Base-by-base conservation (phyloP, 495 filamentous ascomycete genomes). In the Hyaloscypha hepaticicola region DNA sequence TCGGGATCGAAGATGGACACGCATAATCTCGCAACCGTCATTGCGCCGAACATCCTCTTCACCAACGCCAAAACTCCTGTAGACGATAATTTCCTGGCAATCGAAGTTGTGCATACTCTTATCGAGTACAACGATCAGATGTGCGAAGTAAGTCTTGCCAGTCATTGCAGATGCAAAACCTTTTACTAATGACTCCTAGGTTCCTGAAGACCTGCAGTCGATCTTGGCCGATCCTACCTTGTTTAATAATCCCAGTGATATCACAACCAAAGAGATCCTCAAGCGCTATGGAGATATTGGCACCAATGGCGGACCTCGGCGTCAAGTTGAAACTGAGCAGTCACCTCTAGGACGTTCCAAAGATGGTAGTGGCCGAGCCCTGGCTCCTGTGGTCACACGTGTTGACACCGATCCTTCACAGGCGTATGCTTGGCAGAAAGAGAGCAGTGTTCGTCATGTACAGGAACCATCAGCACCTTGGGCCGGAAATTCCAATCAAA, bases 1-100 rank as follows among this genome's bases (percentile, higher is more conserved):
- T 79, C 78, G 8, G 95, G 95, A 24, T 97, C 92, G 72, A 97
- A 97, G 81, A 99, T 99, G 95, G 95, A 99, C 76, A 92, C 95
- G 56, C 93, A 96, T 76, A 99, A 99, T 71, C 84, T 99, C 60
- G 91, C 95, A 7, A 98, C 96, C n/a, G 95, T 99, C 64, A 96
- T 99, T 68, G 91, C 93, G 6, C 95, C 95, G 0, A 99, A 99
- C 66, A 90, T 99, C 60, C 86, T 99, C 16, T 92, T 91, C 69
- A 87, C 90, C 12, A 88, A 80, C 66, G 82, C 83, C 51, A 87
- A 85, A 66, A 75, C 70, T 21, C 83, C 87, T 14, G 85, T 90
- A 69, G 92, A 95, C 69, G 85, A 89, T 48, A 94, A 90, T 69
- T 96, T 97, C 81, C 81, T 90, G 69, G 91, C 93, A 16, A 97